Percentiles rank a stretch among this genome's conserved stretches.
These are phyloP conservation scores for Kalmanozyma brasiliensis DNA, from an alignment of 1,284 basidiomycete genomes.

Conservation along the genomic window DNA sequence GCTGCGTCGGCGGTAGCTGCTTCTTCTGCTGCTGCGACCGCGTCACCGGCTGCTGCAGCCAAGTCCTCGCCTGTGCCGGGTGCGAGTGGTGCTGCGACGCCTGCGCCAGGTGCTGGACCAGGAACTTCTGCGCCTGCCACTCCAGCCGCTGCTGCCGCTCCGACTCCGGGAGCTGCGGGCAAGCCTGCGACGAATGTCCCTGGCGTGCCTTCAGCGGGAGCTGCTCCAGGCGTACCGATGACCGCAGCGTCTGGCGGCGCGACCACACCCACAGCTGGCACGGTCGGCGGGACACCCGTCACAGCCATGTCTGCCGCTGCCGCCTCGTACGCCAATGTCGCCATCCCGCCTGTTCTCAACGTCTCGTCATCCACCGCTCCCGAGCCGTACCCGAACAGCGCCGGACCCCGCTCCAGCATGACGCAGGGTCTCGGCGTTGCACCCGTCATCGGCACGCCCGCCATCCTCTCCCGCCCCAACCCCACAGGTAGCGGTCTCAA, in stretches of 20 bases:
- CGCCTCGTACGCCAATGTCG: constrained; percentile 31
- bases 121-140: constrained; percentile 8
- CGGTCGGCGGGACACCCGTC: constrained; percentile 10
- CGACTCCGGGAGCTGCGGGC: background rate
- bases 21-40: constrained; percentile 5
- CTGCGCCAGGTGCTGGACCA: background rate
- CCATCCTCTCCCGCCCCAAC: constrained; percentile 60
- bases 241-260: background rate
- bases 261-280: constrained; percentile 7
- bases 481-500: constrained; percentile 22
- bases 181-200: background rate
- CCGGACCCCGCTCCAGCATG: constrained; percentile 58
- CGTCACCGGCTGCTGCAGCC: constrained; percentile 24
- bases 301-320: constrained; percentile 33
- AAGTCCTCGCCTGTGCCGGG: constrained; percentile 7
- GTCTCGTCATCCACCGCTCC: constrained; percentile 36
- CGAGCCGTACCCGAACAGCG: constrained; percentile 57
- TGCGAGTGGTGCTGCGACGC: constrained; percentile 4
- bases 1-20: constrained; percentile 8
- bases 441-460: constrained; percentile 61
- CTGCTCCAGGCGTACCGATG: background rate
- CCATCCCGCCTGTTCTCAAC: constrained; percentile 50
- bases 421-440: constrained; percentile 61
- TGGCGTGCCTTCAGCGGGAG: background rate
- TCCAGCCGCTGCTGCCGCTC: background rate